Evolutionary conservation across 1,284 basidiomycete species (phyloP).

Genomic region (Earliella scabrosa): DNA sequence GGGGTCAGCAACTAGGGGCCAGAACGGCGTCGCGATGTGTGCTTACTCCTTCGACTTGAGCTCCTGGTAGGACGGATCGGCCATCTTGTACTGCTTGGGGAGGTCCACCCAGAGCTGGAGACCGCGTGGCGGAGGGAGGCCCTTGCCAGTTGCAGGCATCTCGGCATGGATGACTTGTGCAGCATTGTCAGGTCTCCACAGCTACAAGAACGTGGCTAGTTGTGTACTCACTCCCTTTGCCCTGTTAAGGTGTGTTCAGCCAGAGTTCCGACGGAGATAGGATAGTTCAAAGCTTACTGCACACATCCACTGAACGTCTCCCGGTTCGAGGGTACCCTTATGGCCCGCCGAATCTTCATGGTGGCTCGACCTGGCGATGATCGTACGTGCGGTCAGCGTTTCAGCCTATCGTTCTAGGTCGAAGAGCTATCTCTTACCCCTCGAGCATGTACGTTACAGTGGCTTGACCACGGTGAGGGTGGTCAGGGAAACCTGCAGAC

Average conservation of each 20-base stretch:
- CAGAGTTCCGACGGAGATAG: no score
- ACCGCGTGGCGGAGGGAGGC: constrained; percentile 73
- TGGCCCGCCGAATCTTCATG: constrained; percentile 97
- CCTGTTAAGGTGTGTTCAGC: constrained; percentile 28
- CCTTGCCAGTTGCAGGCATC: constrained; percentile 83
- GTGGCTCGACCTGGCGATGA: constrained; percentile 54
- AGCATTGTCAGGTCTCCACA: neutral
- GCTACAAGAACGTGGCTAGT: no score
- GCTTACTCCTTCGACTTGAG: constrained; percentile 63
- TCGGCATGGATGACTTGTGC: constrained; percentile 77
- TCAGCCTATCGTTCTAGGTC: neutral
- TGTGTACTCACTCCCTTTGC: constrained; percentile 44
- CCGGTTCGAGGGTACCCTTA: constrained; percentile 78
- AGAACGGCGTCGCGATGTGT: neutral
- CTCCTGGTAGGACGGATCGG: constrained; percentile 82
- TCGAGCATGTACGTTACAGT: constrained; percentile 90
- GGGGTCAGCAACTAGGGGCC: neutral
- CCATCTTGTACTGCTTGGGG: constrained; percentile 87
- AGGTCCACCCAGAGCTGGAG: constrained; percentile 96
- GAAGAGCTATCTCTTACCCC: constrained; percentile 59
- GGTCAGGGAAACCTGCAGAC: constrained; percentile 68
- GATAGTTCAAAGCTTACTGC: constrained; percentile 57
- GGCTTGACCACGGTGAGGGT: constrained; percentile 89
- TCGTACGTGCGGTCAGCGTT: neutral
- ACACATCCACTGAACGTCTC: constrained; percentile 96